These are phyloP conservation scores for Debaryomyces fabryi DNA, from an alignment of 1,139 yeast genomes.

Conservation along the genomic window DNA sequence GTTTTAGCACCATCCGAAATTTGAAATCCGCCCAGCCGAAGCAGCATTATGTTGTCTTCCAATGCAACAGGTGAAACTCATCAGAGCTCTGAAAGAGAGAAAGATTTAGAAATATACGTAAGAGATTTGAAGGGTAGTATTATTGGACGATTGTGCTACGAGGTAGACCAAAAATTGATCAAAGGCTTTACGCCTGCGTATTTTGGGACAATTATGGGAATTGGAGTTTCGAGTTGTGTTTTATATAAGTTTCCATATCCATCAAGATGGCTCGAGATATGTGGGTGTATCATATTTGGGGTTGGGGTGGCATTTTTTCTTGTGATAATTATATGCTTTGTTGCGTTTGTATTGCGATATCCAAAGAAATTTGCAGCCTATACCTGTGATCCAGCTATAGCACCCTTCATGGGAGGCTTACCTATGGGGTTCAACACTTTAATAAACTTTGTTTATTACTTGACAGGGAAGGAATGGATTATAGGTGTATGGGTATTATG, in stretches of 20 bases:
- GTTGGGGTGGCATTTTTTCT: conserved; percentile 53
- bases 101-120: background rate
- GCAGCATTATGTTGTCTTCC: background rate
- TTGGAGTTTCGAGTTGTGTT: conserved; percentile 68
- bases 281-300: conserved; percentile 60
- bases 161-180: conserved; percentile 8
- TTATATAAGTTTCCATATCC: conserved; percentile 67
- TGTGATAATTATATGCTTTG: conserved; percentile 37
- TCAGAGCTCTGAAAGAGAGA: background rate
- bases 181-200: conserved; percentile 53
- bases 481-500: conserved; percentile 59
- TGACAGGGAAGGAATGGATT: conserved; percentile 35
- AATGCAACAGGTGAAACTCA: background rate
- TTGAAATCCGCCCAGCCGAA: background rate
- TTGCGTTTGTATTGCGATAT: conserved; percentile 39
- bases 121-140: background rate
- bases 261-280: conserved; percentile 58
- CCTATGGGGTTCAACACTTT: conserved; percentile 79
- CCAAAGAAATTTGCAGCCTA: conserved; percentile 37
- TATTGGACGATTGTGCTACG: conserved; percentile 1
- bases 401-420: conserved; percentile 72
- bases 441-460: conserved; percentile 52
- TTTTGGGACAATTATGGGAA: conserved; percentile 83
- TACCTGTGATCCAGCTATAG: conserved; percentile 48
- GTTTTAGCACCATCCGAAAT: background rate